Conservation (phyloP, 176 grass and related monocot species). For the Juncus effusus region DNA sequence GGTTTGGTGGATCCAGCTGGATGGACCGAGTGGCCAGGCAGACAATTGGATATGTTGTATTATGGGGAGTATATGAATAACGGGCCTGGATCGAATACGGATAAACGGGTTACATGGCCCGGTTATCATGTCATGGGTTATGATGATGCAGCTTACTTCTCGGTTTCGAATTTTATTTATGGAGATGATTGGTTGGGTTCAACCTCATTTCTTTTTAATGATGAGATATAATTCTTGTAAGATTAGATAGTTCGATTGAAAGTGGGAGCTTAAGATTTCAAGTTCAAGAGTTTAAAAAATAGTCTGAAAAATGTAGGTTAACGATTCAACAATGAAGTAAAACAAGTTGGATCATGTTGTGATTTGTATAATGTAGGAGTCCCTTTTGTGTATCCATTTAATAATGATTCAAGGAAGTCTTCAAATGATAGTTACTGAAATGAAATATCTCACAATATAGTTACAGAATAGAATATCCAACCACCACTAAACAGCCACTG, state of each 20-base stretch:
- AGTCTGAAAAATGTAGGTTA: too few relatives aligned
- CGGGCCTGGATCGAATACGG: slow-evolving; percentile 41
- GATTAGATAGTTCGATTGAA: slow-evolving; percentile 15
- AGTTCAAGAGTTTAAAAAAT: too few relatives aligned
- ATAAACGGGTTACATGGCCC: slow-evolving; percentile 42
- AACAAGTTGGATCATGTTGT: too few relatives aligned
- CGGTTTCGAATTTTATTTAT: slow-evolving; percentile 53
- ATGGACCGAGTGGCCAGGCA: slow-evolving; percentile 44
- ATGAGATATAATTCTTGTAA: slow-evolving; percentile 17
- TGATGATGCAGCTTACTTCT: slow-evolving; percentile 46
- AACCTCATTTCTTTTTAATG: slow-evolving; percentile 62
- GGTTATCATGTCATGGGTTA: slow-evolving; percentile 48
- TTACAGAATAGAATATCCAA: too few relatives aligned
- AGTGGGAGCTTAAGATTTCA: too few relatives aligned
- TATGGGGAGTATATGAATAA: slow-evolving; percentile 70
- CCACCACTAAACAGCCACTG: too few relatives aligned
- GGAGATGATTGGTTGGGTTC: slow-evolving; percentile 65
- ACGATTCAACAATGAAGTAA: too few relatives aligned
- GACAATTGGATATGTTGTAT: slow-evolving; percentile 36
- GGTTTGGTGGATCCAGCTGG: slow-evolving; percentile 39
- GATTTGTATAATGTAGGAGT: too few relatives aligned
- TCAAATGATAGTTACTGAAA: too few relatives aligned
- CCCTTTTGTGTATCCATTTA: too few relatives aligned
- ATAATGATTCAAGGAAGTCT: too few relatives aligned
- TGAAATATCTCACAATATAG: too few relatives aligned